Evolutionary conservation across 2,329 filamentous ascomycete genomes (phyloP).

Genomic region (Colletotrichum sp.): DNA sequence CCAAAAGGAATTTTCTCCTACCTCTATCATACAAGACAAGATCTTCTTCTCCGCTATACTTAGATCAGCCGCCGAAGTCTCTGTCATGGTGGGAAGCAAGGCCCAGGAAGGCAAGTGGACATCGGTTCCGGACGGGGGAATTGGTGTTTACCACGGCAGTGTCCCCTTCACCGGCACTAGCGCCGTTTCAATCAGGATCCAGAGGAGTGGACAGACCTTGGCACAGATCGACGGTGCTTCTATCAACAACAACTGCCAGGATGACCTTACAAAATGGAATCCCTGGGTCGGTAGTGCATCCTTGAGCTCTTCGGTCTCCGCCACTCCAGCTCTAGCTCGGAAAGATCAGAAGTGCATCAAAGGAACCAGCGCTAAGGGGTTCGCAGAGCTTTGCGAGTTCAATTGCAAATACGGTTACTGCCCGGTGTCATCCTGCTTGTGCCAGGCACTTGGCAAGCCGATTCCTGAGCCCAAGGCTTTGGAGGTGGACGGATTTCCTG

Average conservation of each 20-base stretch:
- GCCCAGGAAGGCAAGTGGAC: not conserved
- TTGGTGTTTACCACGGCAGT: slow-evolving; percentile 33
- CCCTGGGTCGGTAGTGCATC: not conserved
- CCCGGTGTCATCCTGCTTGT: not conserved
- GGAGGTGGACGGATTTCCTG: slow-evolving; percentile 7
- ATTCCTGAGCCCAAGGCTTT: not conserved
- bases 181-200: slow-evolving; percentile 32
- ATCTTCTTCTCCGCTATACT: slow-evolving; percentile 29
- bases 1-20: slow-evolving; percentile 25
- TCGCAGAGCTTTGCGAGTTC: slow-evolving; percentile 37
- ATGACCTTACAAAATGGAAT: slow-evolving; percentile 6
- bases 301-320: not conserved
- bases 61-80: slow-evolving; percentile 23
- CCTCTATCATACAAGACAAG: slow-evolving; percentile 8
- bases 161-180: slow-evolving; percentile 18
- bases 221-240: not conserved
- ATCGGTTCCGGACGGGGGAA: not conserved
- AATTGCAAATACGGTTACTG: slow-evolving; percentile 31
- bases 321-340: not conserved
- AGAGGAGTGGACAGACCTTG: slow-evolving; percentile 10
- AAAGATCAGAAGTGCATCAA: slow-evolving; percentile 25
- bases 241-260: not conserved
- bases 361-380: slow-evolving; percentile 34
- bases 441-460: not conserved
- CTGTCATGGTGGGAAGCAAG: slow-evolving; percentile 27